Conservation (phyloP, 306 rosid species). For the Carpinus fangiana region DNA sequence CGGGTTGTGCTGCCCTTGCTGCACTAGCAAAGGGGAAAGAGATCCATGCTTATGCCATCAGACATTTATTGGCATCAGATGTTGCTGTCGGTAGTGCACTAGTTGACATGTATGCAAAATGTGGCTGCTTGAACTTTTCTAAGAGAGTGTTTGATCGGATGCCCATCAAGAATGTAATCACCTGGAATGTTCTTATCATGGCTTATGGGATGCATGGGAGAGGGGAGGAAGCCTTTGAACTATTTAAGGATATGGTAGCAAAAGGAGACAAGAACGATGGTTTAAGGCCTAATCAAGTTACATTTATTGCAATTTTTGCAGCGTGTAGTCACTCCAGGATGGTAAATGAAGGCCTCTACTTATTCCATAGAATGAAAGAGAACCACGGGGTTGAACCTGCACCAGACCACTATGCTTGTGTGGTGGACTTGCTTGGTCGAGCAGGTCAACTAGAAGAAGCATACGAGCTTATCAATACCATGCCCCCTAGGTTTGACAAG, state of each 20-base stretch:
- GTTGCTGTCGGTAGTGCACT: constrained; percentile 83
- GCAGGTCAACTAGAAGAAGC: constrained; percentile 75
- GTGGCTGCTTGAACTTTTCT: constrained; percentile 68
- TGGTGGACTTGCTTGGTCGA: constrained; percentile 90
- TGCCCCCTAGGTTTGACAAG: constrained; percentile 59
- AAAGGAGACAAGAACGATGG: constrained; percentile 41
- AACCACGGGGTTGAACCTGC: constrained; percentile 59
- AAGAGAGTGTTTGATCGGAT: constrained; percentile 65
- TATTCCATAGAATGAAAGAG: constrained; percentile 66
- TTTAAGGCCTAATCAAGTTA: constrained; percentile 57
- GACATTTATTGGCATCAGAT: constrained; percentile 57
- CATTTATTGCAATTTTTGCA: constrained; percentile 65
- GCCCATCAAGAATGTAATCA: constrained; percentile 63
- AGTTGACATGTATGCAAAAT: constrained; percentile 89
- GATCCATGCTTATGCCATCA: constrained; percentile 75
- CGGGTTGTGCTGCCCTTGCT: constrained; percentile 71
- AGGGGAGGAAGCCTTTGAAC: constrained; percentile 66
- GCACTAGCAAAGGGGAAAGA: constrained; percentile 77
- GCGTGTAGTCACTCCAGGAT: constrained; percentile 73
- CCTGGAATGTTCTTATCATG: constrained; percentile 88
- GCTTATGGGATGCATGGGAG: constrained; percentile 89
- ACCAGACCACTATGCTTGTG: constrained; percentile 79
- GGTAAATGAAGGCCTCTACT: constrained; percentile 57
- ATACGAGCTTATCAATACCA: constrained; percentile 51
- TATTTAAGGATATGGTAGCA: constrained; percentile 55